Percentiles rank a stretch among this genome's conserved stretches.
Conservation (phyloP, 345 rosid species). For the Brassica incana region DNA sequence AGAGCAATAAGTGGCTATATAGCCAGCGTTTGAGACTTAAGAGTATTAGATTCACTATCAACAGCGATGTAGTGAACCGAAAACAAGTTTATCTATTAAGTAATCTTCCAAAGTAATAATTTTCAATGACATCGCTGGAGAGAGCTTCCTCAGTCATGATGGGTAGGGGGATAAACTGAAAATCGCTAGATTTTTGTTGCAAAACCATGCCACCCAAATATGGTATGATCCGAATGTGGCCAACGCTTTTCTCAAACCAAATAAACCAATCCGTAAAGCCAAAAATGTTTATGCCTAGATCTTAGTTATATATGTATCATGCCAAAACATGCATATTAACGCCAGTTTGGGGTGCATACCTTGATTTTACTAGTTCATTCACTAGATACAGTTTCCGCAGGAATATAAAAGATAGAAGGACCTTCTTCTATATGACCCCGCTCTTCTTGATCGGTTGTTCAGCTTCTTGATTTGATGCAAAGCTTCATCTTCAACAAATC, state of each 20-base stretch:
- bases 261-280: not conserved
- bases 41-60: too few relatives aligned
- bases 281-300: not conserved
- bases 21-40: too few relatives aligned
- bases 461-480: not conserved
- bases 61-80: too few relatives aligned
- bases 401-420: not conserved
- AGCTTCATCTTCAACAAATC: not conserved
- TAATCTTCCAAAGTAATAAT: too few relatives aligned
- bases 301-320: too few relatives aligned
- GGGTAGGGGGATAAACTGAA: not conserved
- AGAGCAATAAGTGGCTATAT: too few relatives aligned
- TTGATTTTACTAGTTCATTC: not conserved
- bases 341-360: not conserved
- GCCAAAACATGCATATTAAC: not conserved
- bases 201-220: too few relatives aligned
- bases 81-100: too few relatives aligned
- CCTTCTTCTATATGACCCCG: not conserved
- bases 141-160: too few relatives aligned
- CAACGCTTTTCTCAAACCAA: not conserved
- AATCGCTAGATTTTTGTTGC: too few relatives aligned
- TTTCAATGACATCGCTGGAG: too few relatives aligned
- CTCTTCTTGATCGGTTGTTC: not conserved
- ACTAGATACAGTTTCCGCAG: not conserved
- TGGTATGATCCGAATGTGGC: not conserved